phyloP scores from a whole-genome alignment of 208 protist species.

The Plasmodiophora brassicae region DNA sequence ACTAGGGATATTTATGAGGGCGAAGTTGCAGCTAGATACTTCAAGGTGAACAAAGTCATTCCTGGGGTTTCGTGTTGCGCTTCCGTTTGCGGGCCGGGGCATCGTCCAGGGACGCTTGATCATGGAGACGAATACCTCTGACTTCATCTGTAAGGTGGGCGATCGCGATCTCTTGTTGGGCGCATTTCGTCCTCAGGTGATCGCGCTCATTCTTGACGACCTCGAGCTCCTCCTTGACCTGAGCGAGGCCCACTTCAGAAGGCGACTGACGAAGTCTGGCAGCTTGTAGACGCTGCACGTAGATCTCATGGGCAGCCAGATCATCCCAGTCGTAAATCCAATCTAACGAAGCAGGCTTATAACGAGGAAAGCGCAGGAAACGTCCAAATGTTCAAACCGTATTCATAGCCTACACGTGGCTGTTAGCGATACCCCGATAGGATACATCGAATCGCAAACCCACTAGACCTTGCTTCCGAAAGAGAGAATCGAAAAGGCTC shows the following conservation, averaged over 20 bases:
- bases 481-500: conserved; percentile 32
- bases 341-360: no score
- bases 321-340: conserved; percentile 31
- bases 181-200: not conserved
- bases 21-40: no score
- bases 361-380: no score
- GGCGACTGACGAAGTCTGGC: not conserved
- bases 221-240: not conserved
- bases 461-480: conserved; percentile 38
- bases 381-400: no score
- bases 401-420: no score
- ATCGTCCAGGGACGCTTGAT: no score
- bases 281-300: not conserved
- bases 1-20: no score
- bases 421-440: no score
- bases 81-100: no score
- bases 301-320: conserved; percentile 3
- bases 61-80: no score
- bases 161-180: not conserved
- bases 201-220: not conserved
- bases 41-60: no score
- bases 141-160: not conserved
- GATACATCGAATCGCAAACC: conserved; percentile 35
- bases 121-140: no score
- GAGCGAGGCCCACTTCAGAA: not conserved